A percentile compares a stretch with the other conserved stretches of the same genome.
These are phyloP conservation scores for Boletus vinaceobasis DNA, from an alignment of 768 basidiomycete genomes.

Conservation along the genomic window DNA sequence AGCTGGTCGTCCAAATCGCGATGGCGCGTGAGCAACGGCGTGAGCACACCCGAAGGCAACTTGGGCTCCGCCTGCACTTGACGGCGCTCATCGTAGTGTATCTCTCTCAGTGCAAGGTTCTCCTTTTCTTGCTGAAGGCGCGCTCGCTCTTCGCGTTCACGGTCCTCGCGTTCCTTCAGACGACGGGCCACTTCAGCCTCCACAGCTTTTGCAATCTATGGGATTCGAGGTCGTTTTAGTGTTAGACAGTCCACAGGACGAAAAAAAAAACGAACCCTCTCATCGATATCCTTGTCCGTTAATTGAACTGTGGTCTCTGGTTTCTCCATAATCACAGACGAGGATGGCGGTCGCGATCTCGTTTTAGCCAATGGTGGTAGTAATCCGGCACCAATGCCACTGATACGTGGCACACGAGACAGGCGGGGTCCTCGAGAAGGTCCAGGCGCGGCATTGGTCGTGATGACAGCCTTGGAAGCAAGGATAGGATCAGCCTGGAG, in stretches of 20 bases:
- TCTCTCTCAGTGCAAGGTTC: constrained; percentile 20
- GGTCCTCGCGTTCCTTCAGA: constrained; percentile 44
- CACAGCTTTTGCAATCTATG: constrained; percentile 68
- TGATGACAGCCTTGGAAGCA: constrained; percentile 6
- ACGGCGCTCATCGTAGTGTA: constrained; percentile 8
- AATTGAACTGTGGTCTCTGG: constrained; percentile 28
- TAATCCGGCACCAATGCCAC: constrained; percentile 26
- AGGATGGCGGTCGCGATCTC: constrained; percentile 19
- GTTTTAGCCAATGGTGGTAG: constrained; percentile 21
- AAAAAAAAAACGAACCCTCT: constrained; percentile 43
- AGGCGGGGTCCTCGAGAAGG: constrained; percentile 27
- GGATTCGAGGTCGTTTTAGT: background rate
- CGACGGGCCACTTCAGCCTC: constrained; percentile 71
- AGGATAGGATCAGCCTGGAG: constrained; percentile 41
- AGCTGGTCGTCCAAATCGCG: constrained; percentile 69
- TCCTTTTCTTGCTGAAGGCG: constrained; percentile 25
- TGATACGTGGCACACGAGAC: constrained; percentile 32
- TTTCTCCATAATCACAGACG: constrained; percentile 11
- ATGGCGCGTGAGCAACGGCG: constrained; percentile 61
- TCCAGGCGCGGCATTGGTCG: constrained; percentile 10
- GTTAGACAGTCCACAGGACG: background rate
- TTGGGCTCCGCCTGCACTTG: constrained; percentile 9
- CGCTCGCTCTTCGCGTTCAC: constrained; percentile 32
- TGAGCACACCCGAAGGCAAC: constrained; percentile 43
- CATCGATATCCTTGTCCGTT: constrained; percentile 72